Evolutionary conservation across 2,329 filamentous ascomycete genomes (phyloP).

Genomic region (Ophiobolus disseminans): DNA sequence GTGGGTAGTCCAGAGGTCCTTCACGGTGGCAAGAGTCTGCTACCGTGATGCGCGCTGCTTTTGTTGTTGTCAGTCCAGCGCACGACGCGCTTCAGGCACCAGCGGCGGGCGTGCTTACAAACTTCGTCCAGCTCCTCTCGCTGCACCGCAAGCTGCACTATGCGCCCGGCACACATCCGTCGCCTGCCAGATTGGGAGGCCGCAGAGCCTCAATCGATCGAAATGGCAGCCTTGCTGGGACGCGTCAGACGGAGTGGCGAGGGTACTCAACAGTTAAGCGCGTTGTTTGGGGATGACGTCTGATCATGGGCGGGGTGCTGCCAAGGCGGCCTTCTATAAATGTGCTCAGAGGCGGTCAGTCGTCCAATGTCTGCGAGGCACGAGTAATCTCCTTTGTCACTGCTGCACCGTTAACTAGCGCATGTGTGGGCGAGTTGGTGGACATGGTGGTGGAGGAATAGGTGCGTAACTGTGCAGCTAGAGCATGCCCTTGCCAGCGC

Average conservation of each 20-base stretch:
- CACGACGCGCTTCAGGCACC: conserved; percentile 1
- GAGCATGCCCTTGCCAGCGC: conserved; percentile 26
- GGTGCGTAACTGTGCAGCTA: conserved; percentile 12
- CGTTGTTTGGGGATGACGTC: conserved; percentile 1
- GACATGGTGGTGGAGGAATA: neutral
- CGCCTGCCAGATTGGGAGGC: neutral
- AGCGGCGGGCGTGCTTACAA: neutral
- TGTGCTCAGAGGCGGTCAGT: too few species aligned
- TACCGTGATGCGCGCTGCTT: too few species aligned
- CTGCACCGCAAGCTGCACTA: neutral
- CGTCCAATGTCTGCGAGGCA: too few species aligned
- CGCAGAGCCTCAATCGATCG: neutral
- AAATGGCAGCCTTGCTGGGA: neutral
- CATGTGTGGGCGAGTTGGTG: neutral
- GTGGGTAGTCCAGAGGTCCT: too few species aligned
- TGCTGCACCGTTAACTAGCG: neutral
- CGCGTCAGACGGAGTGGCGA: conserved; percentile 3
- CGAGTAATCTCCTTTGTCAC: neutral
- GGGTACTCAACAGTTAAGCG: neutral
- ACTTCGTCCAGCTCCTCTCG: too few species aligned
- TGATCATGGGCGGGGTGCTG: neutral
- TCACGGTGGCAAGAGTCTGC: too few species aligned
- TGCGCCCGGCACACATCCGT: neutral
- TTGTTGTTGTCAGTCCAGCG: neutral
- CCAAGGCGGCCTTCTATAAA: too few species aligned